A percentile compares a stretch with the other conserved stretches of the same genome.
Conservation (phyloP, 2,329 filamentous ascomycete species). For the Scedosporium apiospermum region DNA sequence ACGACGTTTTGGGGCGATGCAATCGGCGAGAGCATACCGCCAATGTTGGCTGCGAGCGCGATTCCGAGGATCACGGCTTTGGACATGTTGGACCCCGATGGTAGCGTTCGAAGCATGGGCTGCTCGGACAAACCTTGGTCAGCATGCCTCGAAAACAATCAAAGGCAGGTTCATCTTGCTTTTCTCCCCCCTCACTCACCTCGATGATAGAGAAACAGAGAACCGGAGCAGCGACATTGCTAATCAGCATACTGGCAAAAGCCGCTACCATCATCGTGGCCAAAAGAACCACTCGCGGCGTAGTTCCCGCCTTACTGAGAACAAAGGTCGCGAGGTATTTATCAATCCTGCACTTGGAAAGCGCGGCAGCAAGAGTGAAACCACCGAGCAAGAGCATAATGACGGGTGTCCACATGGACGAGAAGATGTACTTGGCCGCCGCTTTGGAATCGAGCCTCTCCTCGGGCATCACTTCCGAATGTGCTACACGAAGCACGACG, state of each 20-base stretch:
- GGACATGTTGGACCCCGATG: slow-evolving; percentile 82
- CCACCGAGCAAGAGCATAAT: slow-evolving; percentile 97
- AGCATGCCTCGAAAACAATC: too few species aligned
- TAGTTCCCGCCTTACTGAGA: slow-evolving; percentile 89
- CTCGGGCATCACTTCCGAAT: slow-evolving; percentile 59
- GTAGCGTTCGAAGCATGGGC: slow-evolving; percentile 89
- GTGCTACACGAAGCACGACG: slow-evolving; percentile 76
- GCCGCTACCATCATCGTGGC: slow-evolving; percentile 98
- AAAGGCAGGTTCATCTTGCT: too few species aligned
- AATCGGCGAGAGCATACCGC: slow-evolving; percentile 92
- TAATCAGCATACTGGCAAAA: slow-evolving; percentile 98
- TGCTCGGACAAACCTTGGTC: slow-evolving; percentile 21
- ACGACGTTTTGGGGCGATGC: slow-evolving; percentile 97
- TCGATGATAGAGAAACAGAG: slow-evolving; percentile 97
- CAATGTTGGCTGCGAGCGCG: slow-evolving; percentile 88
- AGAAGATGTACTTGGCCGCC: slow-evolving; percentile 77
- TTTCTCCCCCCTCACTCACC: slow-evolving; percentile 30
- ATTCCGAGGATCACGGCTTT: slow-evolving; percentile 94
- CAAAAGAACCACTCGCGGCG: slow-evolving; percentile 79
- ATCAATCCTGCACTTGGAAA: slow-evolving; percentile 96
- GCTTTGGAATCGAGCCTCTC: slow-evolving; percentile 66
- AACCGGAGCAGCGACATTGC: slow-evolving; percentile 93
- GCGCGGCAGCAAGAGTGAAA: slow-evolving; percentile 87
- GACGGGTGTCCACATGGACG: slow-evolving; percentile 97
- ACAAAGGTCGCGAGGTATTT: slow-evolving; percentile 96